Evolutionary conservation across 2,329 filamentous ascomycete species (phyloP), one percentile per base, ranked within the genome.

Genomic region (Dothistroma septosporum): DNA sequence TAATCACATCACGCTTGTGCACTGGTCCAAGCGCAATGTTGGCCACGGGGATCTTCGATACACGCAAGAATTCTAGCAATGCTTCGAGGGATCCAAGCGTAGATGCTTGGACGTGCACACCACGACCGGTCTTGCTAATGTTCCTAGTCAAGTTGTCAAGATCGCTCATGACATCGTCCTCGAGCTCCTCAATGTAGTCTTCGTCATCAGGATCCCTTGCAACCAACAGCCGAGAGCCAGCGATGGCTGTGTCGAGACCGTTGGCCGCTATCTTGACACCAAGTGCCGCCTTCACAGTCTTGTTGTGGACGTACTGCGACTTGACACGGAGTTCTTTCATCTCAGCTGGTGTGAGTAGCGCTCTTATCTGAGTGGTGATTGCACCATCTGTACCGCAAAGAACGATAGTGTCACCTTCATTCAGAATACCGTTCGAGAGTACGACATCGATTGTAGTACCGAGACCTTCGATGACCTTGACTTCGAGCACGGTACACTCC

Each of bases 241-340:
- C 94, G 76, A 99, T 97, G 68, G 95, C 94, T 64, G 91, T 88
- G 76, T 99, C 94, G 22, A 99, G 88, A 65, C 92, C 92, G 69
- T 96, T 95, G 49, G 93, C 94, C 65, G 92, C 92, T 74, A 99
- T 97, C 85, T 99, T 99, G 76, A 99, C 91, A 89, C 94, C 94
- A 72, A 99, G 85, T 9, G 94, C 92, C 21, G 95, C 94, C 83
- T 97, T 99, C 79, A 97, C 92, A 76, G 96, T 92, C 81, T 99
- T 97, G 82, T 99, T 97, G 82, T 99, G 95, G 32, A 99, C 93
- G 72, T 99, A 99, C 64, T 88, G 85, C 2, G 92, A 96, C 79
- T 97, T 97, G 71, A 99, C 85, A 75, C 95, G 92, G 66, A 99
- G 78, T 76, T 99, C 94, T 74, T 91, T 94, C 74, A 99, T 86